Percentiles rank a stretch among this genome's conserved stretches.
Conservation (phyloP, 805 yeast species). For the Metschnikowia continentalis region DNA sequence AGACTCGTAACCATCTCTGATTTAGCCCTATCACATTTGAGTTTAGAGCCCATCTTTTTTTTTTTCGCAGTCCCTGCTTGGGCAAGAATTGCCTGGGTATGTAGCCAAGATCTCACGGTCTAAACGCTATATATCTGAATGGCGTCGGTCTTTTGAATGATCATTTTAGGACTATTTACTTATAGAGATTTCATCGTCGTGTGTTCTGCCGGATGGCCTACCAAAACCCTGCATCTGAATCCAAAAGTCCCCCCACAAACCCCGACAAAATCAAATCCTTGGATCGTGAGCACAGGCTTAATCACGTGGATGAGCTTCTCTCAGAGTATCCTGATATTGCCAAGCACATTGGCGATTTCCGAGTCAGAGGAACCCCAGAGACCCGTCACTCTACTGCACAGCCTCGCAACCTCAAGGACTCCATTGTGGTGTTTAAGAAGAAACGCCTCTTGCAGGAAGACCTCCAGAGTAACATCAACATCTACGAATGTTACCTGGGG, state of each 20-base stretch:
- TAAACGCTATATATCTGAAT: neutral
- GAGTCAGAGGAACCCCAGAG: conserved; percentile 10
- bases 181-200: neutral
- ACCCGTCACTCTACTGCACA: conserved; percentile 1
- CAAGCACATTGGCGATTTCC: conserved; percentile 22
- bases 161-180: neutral
- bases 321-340: conserved; percentile 18
- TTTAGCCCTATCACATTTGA: neutral
- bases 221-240: neutral
- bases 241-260: neutral
- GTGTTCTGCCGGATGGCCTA: neutral
- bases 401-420: conserved; percentile 10
- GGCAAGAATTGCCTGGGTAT: conserved; percentile 3
- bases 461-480: conserved; percentile 15
- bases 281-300: neutral
- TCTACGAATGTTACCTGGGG: conserved; percentile 20
- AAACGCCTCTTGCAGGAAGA: conserved; percentile 20
- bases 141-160: neutral
- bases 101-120: neutral
- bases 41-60: neutral
- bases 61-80: neutral
- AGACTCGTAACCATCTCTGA: neutral
- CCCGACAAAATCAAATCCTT: neutral
- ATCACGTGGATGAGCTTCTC: conserved; percentile 5
- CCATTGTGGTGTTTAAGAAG: conserved; percentile 28